phyloP scores from a whole-genome alignment of 805 yeast species.

The Danielia reshetovae region DNA sequence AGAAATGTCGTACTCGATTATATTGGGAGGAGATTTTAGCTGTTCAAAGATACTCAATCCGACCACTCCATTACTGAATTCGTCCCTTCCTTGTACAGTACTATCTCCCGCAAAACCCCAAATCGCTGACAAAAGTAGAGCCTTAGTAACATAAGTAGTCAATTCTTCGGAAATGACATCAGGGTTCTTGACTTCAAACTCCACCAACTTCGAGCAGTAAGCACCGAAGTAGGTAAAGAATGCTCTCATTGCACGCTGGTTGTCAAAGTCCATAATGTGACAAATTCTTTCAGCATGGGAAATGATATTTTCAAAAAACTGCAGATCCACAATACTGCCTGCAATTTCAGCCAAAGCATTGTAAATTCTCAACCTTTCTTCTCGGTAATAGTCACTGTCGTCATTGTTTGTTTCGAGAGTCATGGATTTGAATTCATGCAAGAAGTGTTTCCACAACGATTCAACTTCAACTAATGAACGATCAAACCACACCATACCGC shows the following conservation, averaged over 20 bases:
- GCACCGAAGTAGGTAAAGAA: slow-evolving; percentile 38
- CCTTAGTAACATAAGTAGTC: slow-evolving; percentile 26
- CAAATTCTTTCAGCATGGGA: slow-evolving; percentile 20
- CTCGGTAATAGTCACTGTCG: slow-evolving; percentile 3
- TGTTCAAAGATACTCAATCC: slow-evolving; percentile 14
- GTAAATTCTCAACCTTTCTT: slow-evolving; percentile 9
- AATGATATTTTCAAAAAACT: slow-evolving; percentile 14
- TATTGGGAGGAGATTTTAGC: slow-evolving; percentile 8
- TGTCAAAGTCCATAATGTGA: slow-evolving; percentile 53
- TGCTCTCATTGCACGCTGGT: slow-evolving; percentile 33
- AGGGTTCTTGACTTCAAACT: slow-evolving; percentile 6
- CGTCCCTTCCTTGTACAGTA: slow-evolving; percentile 31
- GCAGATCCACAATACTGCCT: background rate
- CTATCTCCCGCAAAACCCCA: slow-evolving; percentile 72
- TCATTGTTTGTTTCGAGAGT: background rate
- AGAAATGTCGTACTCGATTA: slow-evolving; percentile 42
- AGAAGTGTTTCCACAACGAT: slow-evolving; percentile 11
- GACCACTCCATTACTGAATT: slow-evolving; percentile 30
- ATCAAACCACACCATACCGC: slow-evolving; percentile 84
- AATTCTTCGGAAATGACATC: background rate
- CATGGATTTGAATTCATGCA: slow-evolving; percentile 5
- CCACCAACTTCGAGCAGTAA: slow-evolving; percentile 24
- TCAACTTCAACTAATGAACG: slow-evolving; percentile 17
- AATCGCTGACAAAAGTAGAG: slow-evolving; percentile 35
- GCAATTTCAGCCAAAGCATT: slow-evolving; percentile 8